Evolutionary conservation across 371 early-diverging fungal genomes (phyloP).

Genomic region (Mortierella sp.): DNA sequence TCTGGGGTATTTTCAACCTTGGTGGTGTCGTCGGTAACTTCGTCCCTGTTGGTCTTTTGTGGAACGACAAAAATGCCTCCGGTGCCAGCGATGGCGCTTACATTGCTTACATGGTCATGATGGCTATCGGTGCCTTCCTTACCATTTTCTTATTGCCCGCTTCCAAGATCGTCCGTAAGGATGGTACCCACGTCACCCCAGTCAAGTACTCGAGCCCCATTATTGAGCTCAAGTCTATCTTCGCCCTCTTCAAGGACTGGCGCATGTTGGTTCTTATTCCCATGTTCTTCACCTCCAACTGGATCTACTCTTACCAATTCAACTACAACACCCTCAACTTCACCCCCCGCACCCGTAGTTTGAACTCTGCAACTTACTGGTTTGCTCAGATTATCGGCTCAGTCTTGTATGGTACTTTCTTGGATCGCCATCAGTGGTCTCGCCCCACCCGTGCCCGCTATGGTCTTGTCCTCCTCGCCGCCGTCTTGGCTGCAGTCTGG

Average conservation of each 20-base stretch:
- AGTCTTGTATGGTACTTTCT: conserved; percentile 63
- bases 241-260: conserved; percentile 76
- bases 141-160: conserved; percentile 71
- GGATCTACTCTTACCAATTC: conserved; percentile 83
- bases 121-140: conserved; percentile 69
- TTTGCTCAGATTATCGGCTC: conserved; percentile 76
- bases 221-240: conserved; percentile 69
- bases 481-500: conserved; percentile 70
- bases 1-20: conserved; percentile 81
- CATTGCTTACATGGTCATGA: conserved; percentile 74
- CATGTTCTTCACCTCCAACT: conserved; percentile 81
- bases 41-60: conserved; percentile 76
- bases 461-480: conserved; percentile 62
- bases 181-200: conserved; percentile 73
- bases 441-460: conserved; percentile 68
- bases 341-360: conserved; percentile 67
- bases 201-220: conserved; percentile 63
- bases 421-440: conserved; percentile 63
- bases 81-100: conserved; percentile 73
- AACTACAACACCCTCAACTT: conserved; percentile 69
- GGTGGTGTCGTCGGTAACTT: conserved; percentile 84
- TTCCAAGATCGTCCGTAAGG: conserved; percentile 66
- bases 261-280: conserved; percentile 74
- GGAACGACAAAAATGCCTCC: conserved; percentile 55
- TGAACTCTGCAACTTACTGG: conserved; percentile 83